phyloP scores from a whole-genome alignment of 1,139 yeast species.

The Geotrichum aggregatum region DNA sequence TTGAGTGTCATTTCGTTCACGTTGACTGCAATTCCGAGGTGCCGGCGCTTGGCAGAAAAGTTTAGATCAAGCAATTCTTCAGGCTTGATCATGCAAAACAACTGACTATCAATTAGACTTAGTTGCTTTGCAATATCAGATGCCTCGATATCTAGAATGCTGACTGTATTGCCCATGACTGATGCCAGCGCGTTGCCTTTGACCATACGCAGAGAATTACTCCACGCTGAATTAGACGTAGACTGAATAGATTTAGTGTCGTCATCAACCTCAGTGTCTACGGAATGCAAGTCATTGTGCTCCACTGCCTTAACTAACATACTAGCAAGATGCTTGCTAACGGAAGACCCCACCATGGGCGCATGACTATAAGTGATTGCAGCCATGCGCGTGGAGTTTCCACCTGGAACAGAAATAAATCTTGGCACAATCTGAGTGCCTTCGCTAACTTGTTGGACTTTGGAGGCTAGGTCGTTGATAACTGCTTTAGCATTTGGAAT shows the following conservation, averaged over 20 bases:
- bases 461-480: constrained; percentile 29
- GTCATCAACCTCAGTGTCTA: constrained; percentile 11
- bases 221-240: constrained; percentile 22
- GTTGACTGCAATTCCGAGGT: constrained; percentile 62
- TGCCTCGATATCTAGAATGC: constrained; percentile 65
- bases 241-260: constrained; percentile 7
- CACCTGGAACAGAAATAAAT: constrained; percentile 26
- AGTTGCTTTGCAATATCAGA: constrained; percentile 81
- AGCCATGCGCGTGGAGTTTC: constrained; percentile 10
- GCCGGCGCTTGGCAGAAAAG: constrained; percentile 61
- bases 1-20: constrained; percentile 63
- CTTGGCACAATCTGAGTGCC: constrained; percentile 32
- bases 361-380: constrained; percentile 19
- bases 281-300: background rate
- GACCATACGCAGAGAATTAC: constrained; percentile 24
- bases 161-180: constrained; percentile 14
- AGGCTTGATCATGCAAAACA: constrained; percentile 64
- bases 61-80: constrained; percentile 73
- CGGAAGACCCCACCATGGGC: constrained; percentile 9
- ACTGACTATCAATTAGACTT: constrained; percentile 70
- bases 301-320: constrained; percentile 15
- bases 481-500: constrained; percentile 31
- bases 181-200: constrained; percentile 10
- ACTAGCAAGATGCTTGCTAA: constrained; percentile 11
- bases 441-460: constrained; percentile 24